Conservation (phyloP, 1,139 yeast species). For the Taphrina populina region DNA sequence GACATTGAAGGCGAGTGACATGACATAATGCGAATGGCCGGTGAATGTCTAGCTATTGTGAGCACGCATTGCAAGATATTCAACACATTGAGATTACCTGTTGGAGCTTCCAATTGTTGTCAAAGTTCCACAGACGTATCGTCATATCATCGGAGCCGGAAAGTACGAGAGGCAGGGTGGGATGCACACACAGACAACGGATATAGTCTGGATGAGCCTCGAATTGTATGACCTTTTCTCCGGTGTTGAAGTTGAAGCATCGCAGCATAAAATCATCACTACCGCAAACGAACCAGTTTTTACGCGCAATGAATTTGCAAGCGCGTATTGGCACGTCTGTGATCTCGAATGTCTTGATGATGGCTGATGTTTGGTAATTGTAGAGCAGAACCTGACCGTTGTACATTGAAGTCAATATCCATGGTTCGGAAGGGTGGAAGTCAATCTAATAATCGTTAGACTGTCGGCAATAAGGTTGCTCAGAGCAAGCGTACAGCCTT, state of each 20-base stretch:
- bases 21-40: conserved; percentile 94
- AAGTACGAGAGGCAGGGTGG: conserved; percentile 81
- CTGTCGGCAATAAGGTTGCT: not conserved
- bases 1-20: conserved; percentile 93
- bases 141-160: conserved; percentile 92
- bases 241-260: conserved; percentile 91
- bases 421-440: conserved; percentile 96
- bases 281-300: conserved; percentile 96
- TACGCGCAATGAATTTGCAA: conserved; percentile 90
- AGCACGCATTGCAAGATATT: too few species aligned
- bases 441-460: conserved; percentile 53
- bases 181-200: conserved; percentile 90
- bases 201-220: conserved; percentile 98
- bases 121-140: conserved; percentile 97
- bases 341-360: conserved; percentile 74
- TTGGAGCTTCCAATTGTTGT: conserved; percentile 81
- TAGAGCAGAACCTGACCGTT: conserved; percentile 37
- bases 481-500: conserved; percentile 51
- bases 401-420: conserved; percentile 49
- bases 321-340: conserved; percentile 94
- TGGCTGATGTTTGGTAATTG: conserved; percentile 45
- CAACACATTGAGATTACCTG: too few species aligned
- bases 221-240: conserved; percentile 88
- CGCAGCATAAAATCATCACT: conserved; percentile 92
- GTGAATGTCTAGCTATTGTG: conserved; percentile 52